Conservation (phyloP, 495 filamentous ascomycete genomes). For the Pyrenula aspistea region DNA sequence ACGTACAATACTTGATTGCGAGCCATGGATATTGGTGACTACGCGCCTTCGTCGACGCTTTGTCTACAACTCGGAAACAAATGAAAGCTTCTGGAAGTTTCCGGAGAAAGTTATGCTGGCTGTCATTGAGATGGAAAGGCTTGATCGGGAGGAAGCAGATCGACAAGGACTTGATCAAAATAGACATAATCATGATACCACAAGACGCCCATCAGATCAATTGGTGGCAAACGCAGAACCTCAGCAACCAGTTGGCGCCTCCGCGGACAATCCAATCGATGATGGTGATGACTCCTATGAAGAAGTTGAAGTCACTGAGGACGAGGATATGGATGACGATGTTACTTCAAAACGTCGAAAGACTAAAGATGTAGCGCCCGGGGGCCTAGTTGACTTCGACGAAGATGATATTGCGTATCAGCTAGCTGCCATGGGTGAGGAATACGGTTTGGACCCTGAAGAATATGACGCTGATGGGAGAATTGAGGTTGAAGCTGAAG, state of each 20-base stretch:
- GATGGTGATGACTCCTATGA: slow-evolving; percentile 63
- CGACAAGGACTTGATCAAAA: slow-evolving; percentile 7
- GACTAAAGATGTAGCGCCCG: slow-evolving; percentile 44
- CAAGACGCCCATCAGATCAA: neutral
- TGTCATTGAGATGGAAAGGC: slow-evolving; percentile 57
- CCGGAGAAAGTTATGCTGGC: slow-evolving; percentile 72
- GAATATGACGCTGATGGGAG: slow-evolving; percentile 58
- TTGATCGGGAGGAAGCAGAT: slow-evolving; percentile 34
- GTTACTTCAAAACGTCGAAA: slow-evolving; percentile 52
- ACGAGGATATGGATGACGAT: slow-evolving; percentile 39
- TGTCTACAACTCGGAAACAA: slow-evolving; percentile 70
- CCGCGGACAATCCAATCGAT: slow-evolving; percentile 5
- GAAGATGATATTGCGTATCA: slow-evolving; percentile 94
- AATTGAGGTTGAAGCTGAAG: slow-evolving; percentile 58
- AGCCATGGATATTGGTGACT: slow-evolving; percentile 86
- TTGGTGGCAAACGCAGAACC: slow-evolving; percentile 1
- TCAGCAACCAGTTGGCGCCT: slow-evolving; percentile 1
- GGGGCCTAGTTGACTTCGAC: slow-evolving; percentile 70
- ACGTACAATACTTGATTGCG: slow-evolving; percentile 63
- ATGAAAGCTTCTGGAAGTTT: slow-evolving; percentile 87
- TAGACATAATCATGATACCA: slow-evolving; percentile 1
- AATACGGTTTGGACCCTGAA: slow-evolving; percentile 57
- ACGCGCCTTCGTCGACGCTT: slow-evolving; percentile 83
- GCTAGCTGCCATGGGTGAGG: slow-evolving; percentile 72
- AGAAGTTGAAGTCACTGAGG: slow-evolving; percentile 78